These are phyloP conservation scores for Daldinia concentrica DNA, from an alignment of 495 filamentous ascomycete species.

Conservation along the genomic window DNA sequence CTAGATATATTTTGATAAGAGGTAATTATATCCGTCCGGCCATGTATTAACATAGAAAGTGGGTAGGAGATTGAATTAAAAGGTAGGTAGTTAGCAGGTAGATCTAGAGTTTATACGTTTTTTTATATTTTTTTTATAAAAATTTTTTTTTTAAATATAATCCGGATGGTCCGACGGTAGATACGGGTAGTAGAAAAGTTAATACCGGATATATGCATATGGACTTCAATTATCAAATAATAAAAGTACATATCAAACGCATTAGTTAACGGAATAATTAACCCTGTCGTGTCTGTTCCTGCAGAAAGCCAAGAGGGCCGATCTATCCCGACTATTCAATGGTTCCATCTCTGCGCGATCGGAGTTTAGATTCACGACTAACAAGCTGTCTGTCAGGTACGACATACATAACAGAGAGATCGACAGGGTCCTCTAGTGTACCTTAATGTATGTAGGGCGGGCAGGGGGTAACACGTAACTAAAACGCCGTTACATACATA, in stretches of 20 bases:
- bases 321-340: constrained; percentile 3
- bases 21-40: not conserved
- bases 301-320: constrained; percentile 4
- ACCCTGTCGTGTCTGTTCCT: not conserved
- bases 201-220: not conserved
- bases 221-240: not conserved
- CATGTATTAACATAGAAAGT: not conserved
- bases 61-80: not conserved
- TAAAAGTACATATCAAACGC: not conserved
- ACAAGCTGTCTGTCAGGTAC: constrained; percentile 5
- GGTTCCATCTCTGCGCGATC: constrained; percentile 12
- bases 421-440: constrained; percentile 7
- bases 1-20: too few relatives aligned
- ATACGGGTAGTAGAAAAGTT: not conserved
- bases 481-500: constrained; percentile 9
- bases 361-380: not conserved
- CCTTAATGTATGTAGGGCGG: not conserved
- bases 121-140: too few relatives aligned
- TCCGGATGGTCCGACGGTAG: too few relatives aligned
- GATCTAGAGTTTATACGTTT: too few relatives aligned
- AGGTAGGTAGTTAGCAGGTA: too few relatives aligned
- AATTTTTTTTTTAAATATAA: too few relatives aligned
- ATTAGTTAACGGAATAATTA: not conserved
- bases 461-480: constrained; percentile 14
- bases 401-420: constrained; percentile 37